These are phyloP conservation scores for Phytophthora pisi DNA, from an alignment of 352 stramenopile genomes.

Conservation along the genomic window DNA sequence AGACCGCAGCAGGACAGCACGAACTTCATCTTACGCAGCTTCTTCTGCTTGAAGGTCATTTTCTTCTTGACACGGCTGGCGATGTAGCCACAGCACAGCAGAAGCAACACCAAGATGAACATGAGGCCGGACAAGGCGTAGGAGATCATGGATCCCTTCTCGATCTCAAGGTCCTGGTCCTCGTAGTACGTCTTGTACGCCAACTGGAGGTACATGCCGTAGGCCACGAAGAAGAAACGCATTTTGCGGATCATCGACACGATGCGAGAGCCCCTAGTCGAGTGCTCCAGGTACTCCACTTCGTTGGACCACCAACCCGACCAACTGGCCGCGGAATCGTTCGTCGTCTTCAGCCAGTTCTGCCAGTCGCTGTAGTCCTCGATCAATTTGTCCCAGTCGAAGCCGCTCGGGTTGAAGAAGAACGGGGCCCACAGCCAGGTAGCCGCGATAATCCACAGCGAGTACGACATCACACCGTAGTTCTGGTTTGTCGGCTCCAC, in stretches of 20 bases:
- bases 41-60: conserved; percentile 90
- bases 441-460: conserved; percentile 93
- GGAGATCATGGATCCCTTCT: conserved; percentile 59
- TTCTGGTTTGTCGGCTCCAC: conserved; percentile 95
- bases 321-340: conserved; percentile 88
- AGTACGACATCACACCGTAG: conserved; percentile 98
- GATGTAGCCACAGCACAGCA: conserved; percentile 86
- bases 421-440: conserved; percentile 90
- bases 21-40: conserved; percentile 91
- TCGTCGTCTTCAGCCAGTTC: conserved; percentile 92
- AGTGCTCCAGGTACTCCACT: conserved; percentile 83
- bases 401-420: conserved; percentile 98
- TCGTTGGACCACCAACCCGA: conserved; percentile 90
- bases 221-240: conserved; percentile 79
- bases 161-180: conserved; percentile 62
- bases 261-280: conserved; percentile 60
- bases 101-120: conserved; percentile 73
- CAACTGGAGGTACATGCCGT: conserved; percentile 81
- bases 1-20: conserved; percentile 74
- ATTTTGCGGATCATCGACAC: conserved; percentile 82
- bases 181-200: conserved; percentile 86
- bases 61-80: conserved; percentile 89
- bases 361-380: conserved; percentile 95
- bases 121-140: conserved; percentile 73
- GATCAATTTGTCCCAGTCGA: conserved; percentile 97